Conservation (phyloP, 331 rosid species). For the Quercus lobata region DNA sequence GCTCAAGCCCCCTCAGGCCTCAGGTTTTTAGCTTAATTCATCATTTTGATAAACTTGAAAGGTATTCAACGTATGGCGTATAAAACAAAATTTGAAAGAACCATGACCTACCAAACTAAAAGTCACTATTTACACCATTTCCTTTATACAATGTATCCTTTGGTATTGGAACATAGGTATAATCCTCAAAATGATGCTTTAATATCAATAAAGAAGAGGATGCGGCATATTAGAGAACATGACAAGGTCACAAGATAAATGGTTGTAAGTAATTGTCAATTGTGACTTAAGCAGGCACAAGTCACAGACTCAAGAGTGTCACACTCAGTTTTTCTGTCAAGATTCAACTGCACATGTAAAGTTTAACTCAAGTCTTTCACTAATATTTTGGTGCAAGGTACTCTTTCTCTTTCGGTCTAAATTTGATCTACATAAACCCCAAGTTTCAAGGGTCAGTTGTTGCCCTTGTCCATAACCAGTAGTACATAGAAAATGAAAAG, state of each 20-base stretch:
- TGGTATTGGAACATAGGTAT: background rate
- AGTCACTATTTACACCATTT: background rate
- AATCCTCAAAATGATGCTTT: slow-evolving; percentile 5
- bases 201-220: background rate
- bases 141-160: background rate
- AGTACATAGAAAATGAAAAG: background rate
- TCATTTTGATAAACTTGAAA: background rate
- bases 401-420: background rate
- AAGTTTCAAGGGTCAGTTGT: background rate
- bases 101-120: background rate
- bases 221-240: background rate
- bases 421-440: background rate
- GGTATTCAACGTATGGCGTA: background rate
- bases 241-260: background rate
- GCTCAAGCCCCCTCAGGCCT: background rate
- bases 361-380: background rate
- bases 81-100: background rate
- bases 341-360: background rate
- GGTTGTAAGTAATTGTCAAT: background rate
- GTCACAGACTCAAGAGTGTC: too few species aligned
- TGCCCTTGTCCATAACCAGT: background rate
- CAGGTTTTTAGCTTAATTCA: background rate
- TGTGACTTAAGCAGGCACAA: background rate
- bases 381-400: background rate
- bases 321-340: background rate